These are phyloP conservation scores for Amphibolis antarctica DNA, from an alignment of 106 monocot species.

Conservation along the genomic window DNA sequence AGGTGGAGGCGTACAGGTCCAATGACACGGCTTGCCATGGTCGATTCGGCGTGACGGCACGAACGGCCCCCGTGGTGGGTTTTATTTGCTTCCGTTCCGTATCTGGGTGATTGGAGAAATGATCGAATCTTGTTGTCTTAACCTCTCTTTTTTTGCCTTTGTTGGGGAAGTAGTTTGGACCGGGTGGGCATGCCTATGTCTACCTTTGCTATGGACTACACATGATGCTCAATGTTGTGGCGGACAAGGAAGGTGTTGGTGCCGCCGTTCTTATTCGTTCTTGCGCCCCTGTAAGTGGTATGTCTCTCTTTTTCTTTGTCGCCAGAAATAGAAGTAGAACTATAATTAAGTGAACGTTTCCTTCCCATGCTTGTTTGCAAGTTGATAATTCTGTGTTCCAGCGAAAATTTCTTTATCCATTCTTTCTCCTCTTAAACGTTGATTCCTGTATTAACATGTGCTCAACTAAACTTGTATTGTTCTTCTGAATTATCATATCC, in stretches of 20 bases:
- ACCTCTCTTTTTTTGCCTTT: not conserved
- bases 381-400: too few species aligned
- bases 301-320: not conserved
- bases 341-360: too few species aligned
- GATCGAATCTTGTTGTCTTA: not conserved
- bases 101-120: not conserved
- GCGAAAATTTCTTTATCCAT: too few species aligned
- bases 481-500: too few species aligned
- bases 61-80: constrained; percentile 23
- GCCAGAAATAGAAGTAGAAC: too few species aligned
- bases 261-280: constrained; percentile 85
- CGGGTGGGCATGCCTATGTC: constrained; percentile 92
- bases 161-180: constrained; percentile 51
- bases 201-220: constrained; percentile 96
- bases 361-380: too few species aligned
- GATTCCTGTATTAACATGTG: too few species aligned
- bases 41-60: constrained; percentile 19
- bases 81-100: not conserved
- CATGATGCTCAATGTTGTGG: constrained; percentile 92
- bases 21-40: constrained; percentile 27
- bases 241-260: constrained; percentile 80
- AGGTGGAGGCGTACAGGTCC: constrained; percentile 27
- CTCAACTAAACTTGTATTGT: too few species aligned
- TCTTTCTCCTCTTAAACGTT: too few species aligned
- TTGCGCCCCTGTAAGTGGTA: constrained; percentile 69